Base-by-base conservation (phyloP, 2,329 filamentous ascomycete species). In the Aspergillus sp. region DNA sequence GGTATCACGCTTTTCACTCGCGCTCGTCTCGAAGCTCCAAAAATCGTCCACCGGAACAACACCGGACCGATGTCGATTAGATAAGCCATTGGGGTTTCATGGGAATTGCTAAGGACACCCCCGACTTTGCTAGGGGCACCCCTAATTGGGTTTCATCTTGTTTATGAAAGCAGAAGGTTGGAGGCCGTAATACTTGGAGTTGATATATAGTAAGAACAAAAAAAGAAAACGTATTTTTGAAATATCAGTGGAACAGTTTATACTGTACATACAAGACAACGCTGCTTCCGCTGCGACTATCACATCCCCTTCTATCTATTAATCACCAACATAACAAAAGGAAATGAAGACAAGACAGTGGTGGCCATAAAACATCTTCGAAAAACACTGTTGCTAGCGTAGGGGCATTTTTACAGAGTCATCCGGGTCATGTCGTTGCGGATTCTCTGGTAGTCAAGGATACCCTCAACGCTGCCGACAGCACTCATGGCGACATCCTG, bases 401-500 rank as follows among this genome's bases (percentile, higher is more conserved):
- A 35, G 3, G 27, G 45, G 46, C 45, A 35, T 56, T 60, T 69
- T 60, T 69, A 72, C 49, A 64, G 57, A 45, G 62, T 53, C 76
- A 88, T 91, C 72, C 89, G 84, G 78, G 83, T 89, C 86, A 93
- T 93, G 69, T 93, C 89, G 71, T 82, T 84, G 69, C 90, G 80
- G 60, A 74, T 70, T 52, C 71, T 65, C 57, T 71, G 63, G 63
- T 72, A 73, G 62, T 73, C 79, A 53, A 84, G 68, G 58, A 84
- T 69, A 68, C 84, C 91, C 81, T 97, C 93, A 66, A 97, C 90
- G 75, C 83, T 85, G 59, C 93, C 93, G 58, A 97, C 88, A 30
- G 91, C 93, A 68, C 85, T 90, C 70, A 98, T 81, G 64, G 93
- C 93, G 63, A 98, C 78, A 70, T 98, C 93, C 74, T 91, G 86